phyloP scores from a whole-genome alignment of 2,329 filamentous ascomycete species.

The Xylariales sp. region DNA sequence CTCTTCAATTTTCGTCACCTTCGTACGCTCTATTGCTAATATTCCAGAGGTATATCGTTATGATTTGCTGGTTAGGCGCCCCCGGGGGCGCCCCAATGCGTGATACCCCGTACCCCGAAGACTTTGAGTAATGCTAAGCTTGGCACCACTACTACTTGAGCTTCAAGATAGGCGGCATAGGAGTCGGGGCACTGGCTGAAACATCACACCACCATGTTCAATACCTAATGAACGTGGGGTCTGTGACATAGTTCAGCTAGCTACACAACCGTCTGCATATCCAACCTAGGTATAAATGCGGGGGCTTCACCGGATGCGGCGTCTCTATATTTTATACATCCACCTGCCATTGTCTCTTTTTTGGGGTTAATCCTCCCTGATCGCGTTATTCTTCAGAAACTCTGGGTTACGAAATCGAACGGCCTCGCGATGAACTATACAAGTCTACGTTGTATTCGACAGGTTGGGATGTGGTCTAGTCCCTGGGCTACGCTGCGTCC shows the following conservation, averaged over 20 bases:
- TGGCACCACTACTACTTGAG: too few relatives aligned
- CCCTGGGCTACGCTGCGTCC: neutral
- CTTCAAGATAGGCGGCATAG: too few relatives aligned
- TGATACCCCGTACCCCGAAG: too few relatives aligned
- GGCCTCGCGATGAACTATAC: slow-evolving; percentile 5
- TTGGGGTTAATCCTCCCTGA: neutral
- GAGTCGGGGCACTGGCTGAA: too few relatives aligned
- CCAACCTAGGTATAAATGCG: neutral
- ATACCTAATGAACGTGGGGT: neutral
- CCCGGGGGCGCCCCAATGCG: too few relatives aligned
- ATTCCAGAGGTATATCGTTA: too few relatives aligned
- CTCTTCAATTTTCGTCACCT: too few relatives aligned
- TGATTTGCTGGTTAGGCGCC: too few relatives aligned
- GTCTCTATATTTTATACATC: neutral
- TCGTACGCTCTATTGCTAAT: too few relatives aligned
- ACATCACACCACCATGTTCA: neutral
- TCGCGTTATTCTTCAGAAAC: neutral
- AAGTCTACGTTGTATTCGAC: slow-evolving; percentile 9
- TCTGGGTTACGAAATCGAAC: neutral
- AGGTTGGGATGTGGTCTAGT: slow-evolving; percentile 1
- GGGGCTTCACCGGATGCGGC: neutral
- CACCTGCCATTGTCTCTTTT: too few relatives aligned
- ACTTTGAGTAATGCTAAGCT: too few relatives aligned
- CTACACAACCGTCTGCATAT: neutral
- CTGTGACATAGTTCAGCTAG: neutral